Conservation (phyloP, 2,329 filamentous ascomycete genomes). For the Fusarium cicatricum region DNA sequence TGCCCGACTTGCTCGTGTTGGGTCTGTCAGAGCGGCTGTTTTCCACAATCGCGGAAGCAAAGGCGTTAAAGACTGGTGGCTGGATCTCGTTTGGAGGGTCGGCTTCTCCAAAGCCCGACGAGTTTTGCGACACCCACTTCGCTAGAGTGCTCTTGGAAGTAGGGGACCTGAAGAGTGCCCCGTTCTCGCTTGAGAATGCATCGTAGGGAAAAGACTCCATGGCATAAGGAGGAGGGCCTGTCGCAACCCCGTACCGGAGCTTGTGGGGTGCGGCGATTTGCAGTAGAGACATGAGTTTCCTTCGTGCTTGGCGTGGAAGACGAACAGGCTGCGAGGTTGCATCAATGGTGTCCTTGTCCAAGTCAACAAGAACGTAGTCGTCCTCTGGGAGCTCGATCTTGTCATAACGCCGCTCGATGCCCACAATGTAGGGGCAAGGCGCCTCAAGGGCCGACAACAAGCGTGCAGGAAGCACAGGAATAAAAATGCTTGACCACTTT, state of each 20-base stretch:
- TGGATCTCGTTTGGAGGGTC: constrained; percentile 60
- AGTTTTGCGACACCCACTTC: constrained; percentile 89
- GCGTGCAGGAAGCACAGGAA: constrained; percentile 87
- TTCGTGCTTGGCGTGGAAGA: constrained; percentile 86
- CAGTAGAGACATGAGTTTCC: constrained; percentile 87
- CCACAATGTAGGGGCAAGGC: constrained; percentile 96
- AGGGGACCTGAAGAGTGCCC: constrained; percentile 77
- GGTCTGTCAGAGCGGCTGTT: constrained; percentile 76
- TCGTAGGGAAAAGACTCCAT: constrained; percentile 93
- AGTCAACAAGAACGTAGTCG: constrained; percentile 92
- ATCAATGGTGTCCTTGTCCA: constrained; percentile 91
- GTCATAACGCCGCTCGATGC: constrained; percentile 92
- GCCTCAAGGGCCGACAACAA: constrained; percentile 91
- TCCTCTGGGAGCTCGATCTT: constrained; percentile 88
- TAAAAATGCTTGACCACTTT: constrained; percentile 93
- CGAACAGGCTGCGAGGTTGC: constrained; percentile 79
- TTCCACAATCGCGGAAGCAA: constrained; percentile 78
- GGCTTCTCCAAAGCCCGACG: constrained; percentile 81
- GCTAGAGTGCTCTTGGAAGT: constrained; percentile 77
- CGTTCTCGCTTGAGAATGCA: constrained; percentile 86
- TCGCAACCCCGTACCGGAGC: constrained; percentile 82
- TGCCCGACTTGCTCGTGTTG: constrained; percentile 73
- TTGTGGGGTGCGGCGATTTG: constrained; percentile 92
- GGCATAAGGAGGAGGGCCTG: constrained; percentile 91
- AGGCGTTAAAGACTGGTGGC: constrained; percentile 88